Conservation (phyloP, 2,329 filamentous ascomycete species). For the Myotisia sp. region DNA sequence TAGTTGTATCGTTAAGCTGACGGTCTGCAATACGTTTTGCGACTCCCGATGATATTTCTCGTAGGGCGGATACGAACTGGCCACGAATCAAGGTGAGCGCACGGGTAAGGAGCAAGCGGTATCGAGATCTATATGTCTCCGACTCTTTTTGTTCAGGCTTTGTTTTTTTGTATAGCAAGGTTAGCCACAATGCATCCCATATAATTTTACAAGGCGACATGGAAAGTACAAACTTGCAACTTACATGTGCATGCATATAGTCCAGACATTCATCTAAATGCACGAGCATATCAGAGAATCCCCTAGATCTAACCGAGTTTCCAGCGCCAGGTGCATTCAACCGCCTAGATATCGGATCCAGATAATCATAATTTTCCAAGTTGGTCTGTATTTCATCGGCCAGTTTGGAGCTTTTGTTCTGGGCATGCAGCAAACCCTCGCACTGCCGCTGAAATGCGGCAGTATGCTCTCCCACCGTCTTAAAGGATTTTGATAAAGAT, state of each 20-base stretch:
- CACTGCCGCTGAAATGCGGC: slow-evolving; percentile 88
- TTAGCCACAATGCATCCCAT: slow-evolving; percentile 9
- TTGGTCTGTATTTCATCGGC: slow-evolving; percentile 78
- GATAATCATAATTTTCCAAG: slow-evolving; percentile 84
- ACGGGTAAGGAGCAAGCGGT: slow-evolving; percentile 62
- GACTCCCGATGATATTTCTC: slow-evolving; percentile 48
- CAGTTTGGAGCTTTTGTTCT: slow-evolving; percentile 61
- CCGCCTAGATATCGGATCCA: slow-evolving; percentile 77
- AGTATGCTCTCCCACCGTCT: slow-evolving; percentile 75
- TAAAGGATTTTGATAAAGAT: slow-evolving; percentile 71
- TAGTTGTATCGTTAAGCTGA: slow-evolving; percentile 57
- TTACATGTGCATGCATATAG: slow-evolving; percentile 78
- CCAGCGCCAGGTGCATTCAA: slow-evolving; percentile 86
- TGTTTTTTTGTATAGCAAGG: slow-evolving; percentile 13
- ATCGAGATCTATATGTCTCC: slow-evolving; percentile 73
- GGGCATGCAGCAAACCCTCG: slow-evolving; percentile 70
- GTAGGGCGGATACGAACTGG: slow-evolving; percentile 49
- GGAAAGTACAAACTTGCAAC: slow-evolving; percentile 16
- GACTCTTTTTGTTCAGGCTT: slow-evolving; percentile 75
- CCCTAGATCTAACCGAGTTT: slow-evolving; percentile 66
- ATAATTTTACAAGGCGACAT: too few relatives aligned
- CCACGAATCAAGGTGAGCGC: slow-evolving; percentile 53
- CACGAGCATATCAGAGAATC: slow-evolving; percentile 75
- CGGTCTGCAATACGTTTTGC: slow-evolving; percentile 49
- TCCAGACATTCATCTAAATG: slow-evolving; percentile 81